Evolutionary conservation across 176 grass and related monocot genomes (phyloP).

Genomic region (Stipa capillata): DNA sequence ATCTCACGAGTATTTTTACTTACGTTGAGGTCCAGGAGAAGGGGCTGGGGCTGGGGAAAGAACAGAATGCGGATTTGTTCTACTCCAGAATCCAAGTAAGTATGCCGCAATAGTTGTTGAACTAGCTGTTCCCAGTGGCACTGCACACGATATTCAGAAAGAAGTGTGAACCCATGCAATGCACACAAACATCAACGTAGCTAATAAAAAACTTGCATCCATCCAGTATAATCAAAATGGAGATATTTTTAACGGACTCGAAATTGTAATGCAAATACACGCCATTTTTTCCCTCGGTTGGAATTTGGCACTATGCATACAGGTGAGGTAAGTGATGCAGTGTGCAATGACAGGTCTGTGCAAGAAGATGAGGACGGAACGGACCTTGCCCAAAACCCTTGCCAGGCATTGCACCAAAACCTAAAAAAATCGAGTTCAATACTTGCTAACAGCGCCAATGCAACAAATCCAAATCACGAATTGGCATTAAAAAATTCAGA

Average conservation of each 20-base stretch:
- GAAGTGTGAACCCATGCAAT: neutral
- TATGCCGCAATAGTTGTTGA: slow-evolving; percentile 30
- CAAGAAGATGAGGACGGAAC: neutral
- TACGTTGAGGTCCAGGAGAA: slow-evolving; percentile 45
- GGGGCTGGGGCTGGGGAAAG: slow-evolving; percentile 30
- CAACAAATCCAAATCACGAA: neutral
- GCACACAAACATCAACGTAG: neutral
- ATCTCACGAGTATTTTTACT: slow-evolving; percentile 2
- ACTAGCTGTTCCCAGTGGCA: slow-evolving; percentile 33
- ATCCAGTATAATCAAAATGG: neutral
- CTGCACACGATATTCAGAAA: slow-evolving; percentile 14
- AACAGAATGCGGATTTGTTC: slow-evolving; percentile 21
- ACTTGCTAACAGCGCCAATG: neutral
- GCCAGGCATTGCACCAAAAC: neutral
- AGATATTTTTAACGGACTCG: neutral
- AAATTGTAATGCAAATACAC: neutral
- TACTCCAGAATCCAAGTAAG: slow-evolving; percentile 32
- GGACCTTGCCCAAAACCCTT: slow-evolving; percentile 12
- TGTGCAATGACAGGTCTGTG: neutral
- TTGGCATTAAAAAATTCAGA: neutral
- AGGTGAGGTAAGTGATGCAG: neutral
- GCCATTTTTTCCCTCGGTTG: neutral
- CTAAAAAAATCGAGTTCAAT: neutral
- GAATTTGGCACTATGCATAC: neutral
- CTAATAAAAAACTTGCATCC: neutral